Evolutionary conservation across 495 filamentous ascomycete genomes (phyloP).

Genomic region (Aspergillus conjunctus): DNA sequence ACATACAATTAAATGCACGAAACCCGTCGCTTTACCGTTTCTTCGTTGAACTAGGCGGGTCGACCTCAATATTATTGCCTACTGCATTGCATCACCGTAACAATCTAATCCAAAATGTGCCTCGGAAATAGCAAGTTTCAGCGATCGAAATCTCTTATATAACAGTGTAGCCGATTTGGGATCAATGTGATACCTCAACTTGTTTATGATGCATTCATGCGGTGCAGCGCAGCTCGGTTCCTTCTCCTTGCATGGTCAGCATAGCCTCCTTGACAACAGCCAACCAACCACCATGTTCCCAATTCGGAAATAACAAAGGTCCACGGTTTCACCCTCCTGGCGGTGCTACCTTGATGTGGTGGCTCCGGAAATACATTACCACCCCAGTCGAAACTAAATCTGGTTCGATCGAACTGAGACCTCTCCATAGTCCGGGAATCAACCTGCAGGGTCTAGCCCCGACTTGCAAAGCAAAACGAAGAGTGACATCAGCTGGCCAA

Average conservation of each 20-base stretch:
- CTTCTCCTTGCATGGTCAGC: neutral
- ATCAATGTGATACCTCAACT: neutral
- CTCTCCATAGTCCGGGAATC: neutral
- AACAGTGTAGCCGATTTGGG: slow-evolving; percentile 3
- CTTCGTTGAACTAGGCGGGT: neutral
- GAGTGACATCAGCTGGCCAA: neutral
- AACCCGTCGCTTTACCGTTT: neutral
- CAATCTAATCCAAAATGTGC: neutral
- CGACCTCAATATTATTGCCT: neutral
- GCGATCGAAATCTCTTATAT: neutral
- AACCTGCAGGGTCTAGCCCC: slow-evolving; percentile 1
- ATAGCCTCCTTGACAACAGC: neutral
- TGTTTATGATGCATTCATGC: neutral
- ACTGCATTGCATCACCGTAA: neutral
- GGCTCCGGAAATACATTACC: neutral
- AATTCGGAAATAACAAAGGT: neutral
- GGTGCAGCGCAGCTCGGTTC: neutral
- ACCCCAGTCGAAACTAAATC: neutral
- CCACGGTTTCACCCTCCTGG: neutral
- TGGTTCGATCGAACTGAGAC: neutral
- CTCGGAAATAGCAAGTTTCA: neutral
- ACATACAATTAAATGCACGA: neutral
- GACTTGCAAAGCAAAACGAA: neutral
- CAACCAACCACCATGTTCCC: neutral
- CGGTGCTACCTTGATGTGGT: neutral